A percentile compares a stretch with the other conserved stretches of the same genome.
These are phyloP conservation scores for Mycosphaerella arachidis DNA, from an alignment of 2,329 filamentous ascomycete genomes.

Conservation along the genomic window DNA sequence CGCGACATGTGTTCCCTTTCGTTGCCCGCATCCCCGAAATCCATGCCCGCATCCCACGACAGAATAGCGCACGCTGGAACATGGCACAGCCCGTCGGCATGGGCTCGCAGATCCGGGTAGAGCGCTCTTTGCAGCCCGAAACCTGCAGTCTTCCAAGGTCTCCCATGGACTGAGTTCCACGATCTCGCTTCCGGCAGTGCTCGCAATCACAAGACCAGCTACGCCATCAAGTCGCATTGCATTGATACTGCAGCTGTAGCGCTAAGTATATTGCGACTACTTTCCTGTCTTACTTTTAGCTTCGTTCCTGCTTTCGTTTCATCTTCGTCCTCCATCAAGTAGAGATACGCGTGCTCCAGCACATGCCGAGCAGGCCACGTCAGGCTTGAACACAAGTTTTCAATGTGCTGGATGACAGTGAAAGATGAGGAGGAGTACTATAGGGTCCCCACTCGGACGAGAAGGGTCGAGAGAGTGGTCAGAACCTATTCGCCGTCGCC, in stretches of 20 bases:
- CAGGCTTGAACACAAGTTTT: neutral
- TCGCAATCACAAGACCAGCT: neutral
- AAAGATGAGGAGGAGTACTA: slow-evolving; percentile 40
- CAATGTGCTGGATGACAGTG: slow-evolving; percentile 47
- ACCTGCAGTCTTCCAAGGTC: neutral
- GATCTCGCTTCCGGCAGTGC: neutral
- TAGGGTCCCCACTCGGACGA: slow-evolving; percentile 3
- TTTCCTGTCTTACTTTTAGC: neutral
- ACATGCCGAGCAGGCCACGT: neutral
- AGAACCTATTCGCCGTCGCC: slow-evolving; percentile 20
- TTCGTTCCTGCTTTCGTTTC: neutral
- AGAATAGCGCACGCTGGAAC: neutral
- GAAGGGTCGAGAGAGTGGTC: slow-evolving; percentile 7
- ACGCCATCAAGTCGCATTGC: neutral
- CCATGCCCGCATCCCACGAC: neutral
- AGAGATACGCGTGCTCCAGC: neutral
- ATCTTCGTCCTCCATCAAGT: neutral
- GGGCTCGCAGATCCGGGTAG: neutral
- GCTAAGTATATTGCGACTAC: slow-evolving; percentile 1
- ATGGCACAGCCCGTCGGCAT: neutral
- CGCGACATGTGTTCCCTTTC: neutral
- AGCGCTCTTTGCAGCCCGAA: neutral
- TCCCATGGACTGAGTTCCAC: neutral
- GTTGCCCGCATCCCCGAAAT: neutral
- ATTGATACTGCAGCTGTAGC: slow-evolving; percentile 1